Evolutionary conservation across 768 basidiomycete genomes (phyloP).

Genomic region (Cyathus striatus): DNA sequence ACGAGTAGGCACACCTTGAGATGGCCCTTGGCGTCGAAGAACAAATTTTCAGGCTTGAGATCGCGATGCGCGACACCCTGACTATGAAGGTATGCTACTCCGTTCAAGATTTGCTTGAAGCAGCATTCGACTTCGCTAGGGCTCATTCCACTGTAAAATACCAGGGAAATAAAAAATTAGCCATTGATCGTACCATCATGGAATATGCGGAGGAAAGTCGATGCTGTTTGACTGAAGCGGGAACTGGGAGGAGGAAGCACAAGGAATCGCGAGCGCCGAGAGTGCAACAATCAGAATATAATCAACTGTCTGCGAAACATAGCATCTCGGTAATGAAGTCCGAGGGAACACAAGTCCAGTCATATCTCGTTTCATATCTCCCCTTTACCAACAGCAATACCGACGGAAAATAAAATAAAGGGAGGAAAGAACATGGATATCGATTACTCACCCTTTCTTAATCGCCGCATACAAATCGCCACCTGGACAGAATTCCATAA

Average conservation of each 20-base stretch:
- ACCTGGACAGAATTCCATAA: conserved; percentile 99
- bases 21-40: conserved; percentile 89
- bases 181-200: conserved; percentile 1
- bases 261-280: too few species aligned
- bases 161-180: conserved; percentile 8
- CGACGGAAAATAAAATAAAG: too few species aligned
- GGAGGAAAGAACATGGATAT: too few species aligned
- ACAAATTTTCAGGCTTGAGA: conserved; percentile 96
- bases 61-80: conserved; percentile 98
- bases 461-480: conserved; percentile 98
- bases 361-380: too few species aligned
- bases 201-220: not conserved
- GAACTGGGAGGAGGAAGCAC: too few species aligned
- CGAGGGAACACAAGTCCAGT: too few species aligned
- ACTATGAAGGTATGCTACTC: conserved; percentile 86
- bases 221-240: not conserved
- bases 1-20: conserved; percentile 63
- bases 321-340: too few species aligned
- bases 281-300: too few species aligned
- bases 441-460: conserved; percentile 80
- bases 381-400: too few species aligned
- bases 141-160: conserved; percentile 54
- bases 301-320: too few species aligned
- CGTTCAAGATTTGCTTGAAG: conserved; percentile 92
- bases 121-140: conserved; percentile 93